phyloP scores from a whole-genome alignment of 306 rosid genomes.

The Trichosanthes cucumerina region DNA sequence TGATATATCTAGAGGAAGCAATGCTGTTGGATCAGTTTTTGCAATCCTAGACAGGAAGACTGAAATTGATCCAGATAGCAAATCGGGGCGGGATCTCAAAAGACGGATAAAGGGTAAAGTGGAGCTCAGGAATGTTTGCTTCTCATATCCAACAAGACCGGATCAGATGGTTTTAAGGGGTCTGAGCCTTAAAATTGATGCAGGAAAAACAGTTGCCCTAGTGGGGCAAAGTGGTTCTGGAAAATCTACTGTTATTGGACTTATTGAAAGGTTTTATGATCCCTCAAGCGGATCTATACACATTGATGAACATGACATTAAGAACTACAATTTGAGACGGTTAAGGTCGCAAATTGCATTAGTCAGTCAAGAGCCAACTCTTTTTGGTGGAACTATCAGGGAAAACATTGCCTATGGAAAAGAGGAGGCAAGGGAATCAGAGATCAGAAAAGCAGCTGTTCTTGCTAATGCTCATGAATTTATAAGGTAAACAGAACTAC shows the following conservation, averaged over 20 bases:
- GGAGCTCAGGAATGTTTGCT: slow-evolving; percentile 56
- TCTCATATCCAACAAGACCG: slow-evolving; percentile 80
- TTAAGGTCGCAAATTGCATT: slow-evolving; percentile 75
- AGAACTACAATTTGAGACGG: slow-evolving; percentile 50
- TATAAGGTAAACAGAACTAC: slow-evolving; percentile 39
- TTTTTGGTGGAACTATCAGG: slow-evolving; percentile 59
- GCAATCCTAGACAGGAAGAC: slow-evolving; percentile 60
- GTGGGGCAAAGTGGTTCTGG: slow-evolving; percentile 85
- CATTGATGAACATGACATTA: slow-evolving; percentile 74
- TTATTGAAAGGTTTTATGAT: slow-evolving; percentile 80
- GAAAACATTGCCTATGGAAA: slow-evolving; percentile 76
- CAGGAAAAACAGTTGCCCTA: slow-evolving; percentile 59
- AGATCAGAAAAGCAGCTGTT: slow-evolving; percentile 70
- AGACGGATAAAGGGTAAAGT: slow-evolving; percentile 46
- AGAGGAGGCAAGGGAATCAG: slow-evolving; percentile 56
- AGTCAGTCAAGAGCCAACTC: slow-evolving; percentile 77
- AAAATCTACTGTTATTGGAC: slow-evolving; percentile 78
- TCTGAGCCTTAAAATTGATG: slow-evolving; percentile 51
- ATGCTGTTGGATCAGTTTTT: slow-evolving; percentile 60
- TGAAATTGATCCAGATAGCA: slow-evolving; percentile 58
- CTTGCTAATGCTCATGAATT: slow-evolving; percentile 92
- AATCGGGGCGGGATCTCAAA: slow-evolving; percentile 35
- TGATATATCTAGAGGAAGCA: slow-evolving; percentile 72
- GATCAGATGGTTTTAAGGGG: slow-evolving; percentile 72
- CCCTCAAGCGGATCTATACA: slow-evolving; percentile 54